These are phyloP conservation scores for Aspergillus terreus DNA, from an alignment of 2,329 filamentous ascomycete species.

Conservation along the genomic window DNA sequence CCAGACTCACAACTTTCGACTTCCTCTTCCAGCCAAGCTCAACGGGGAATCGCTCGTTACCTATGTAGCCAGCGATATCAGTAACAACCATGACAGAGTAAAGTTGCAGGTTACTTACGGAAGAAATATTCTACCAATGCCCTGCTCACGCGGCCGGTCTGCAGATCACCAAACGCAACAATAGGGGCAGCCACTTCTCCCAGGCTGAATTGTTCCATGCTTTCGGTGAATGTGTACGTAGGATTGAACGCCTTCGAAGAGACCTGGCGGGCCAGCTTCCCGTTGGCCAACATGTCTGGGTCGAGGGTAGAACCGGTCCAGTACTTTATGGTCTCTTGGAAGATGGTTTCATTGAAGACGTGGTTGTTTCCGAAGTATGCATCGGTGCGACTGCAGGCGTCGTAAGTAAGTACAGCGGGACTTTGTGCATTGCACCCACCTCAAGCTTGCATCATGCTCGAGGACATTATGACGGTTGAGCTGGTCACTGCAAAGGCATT, in stretches of 20 bases:
- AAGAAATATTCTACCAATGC: conserved; percentile 20
- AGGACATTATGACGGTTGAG: conserved; percentile 20
- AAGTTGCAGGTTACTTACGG: conserved; percentile 21
- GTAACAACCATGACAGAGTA: conserved; percentile 38
- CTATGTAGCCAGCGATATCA: conserved; percentile 23
- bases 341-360: conserved; percentile 52
- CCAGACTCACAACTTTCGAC: conserved; percentile 8
- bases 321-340: conserved; percentile 39
- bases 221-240: conserved; percentile 44
- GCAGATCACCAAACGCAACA: conserved; percentile 48
- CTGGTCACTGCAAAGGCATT: conserved; percentile 11
- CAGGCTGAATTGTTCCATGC: conserved; percentile 44
- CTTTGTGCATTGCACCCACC: conserved; percentile 2
- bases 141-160: conserved; percentile 37
- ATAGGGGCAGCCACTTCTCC: conserved; percentile 51
- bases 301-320: conserved; percentile 45
- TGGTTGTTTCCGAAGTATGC: conserved; percentile 51
- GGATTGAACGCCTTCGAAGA: conserved; percentile 48
- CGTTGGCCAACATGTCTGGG: conserved; percentile 43
- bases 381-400: conserved; percentile 42
- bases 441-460: conserved; percentile 23
- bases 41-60: conserved; percentile 42
- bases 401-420: background rate
- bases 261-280: conserved; percentile 44
- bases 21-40: conserved; percentile 40